Evolutionary conservation across 2,329 filamentous ascomycete genomes (phyloP).

Genomic region (Diaporthe citriasiana): DNA sequence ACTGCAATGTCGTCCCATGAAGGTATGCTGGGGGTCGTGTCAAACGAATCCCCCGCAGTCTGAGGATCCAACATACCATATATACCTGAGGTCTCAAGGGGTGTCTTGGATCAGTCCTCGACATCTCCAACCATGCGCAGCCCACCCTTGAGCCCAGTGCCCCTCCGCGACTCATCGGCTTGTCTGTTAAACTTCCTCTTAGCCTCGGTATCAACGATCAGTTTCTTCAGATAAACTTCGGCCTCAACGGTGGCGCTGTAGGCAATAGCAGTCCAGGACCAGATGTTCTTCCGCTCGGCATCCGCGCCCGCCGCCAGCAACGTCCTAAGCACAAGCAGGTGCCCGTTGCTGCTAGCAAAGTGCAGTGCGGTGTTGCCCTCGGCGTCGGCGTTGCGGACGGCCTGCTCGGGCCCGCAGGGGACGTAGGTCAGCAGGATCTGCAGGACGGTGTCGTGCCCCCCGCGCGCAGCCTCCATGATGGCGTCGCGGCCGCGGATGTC

Average conservation of each 20-base stretch:
- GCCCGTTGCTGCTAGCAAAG: slow-evolving; percentile 86
- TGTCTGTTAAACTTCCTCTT: slow-evolving; percentile 58
- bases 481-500: slow-evolving; percentile 80
- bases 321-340: slow-evolving; percentile 82
- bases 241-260: slow-evolving; percentile 87
- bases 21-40: too few species aligned
- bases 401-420: slow-evolving; percentile 65
- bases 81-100: neutral
- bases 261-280: slow-evolving; percentile 86
- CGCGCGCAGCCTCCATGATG: slow-evolving; percentile 74
- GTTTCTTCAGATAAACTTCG: slow-evolving; percentile 85
- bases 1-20: neutral
- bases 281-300: slow-evolving; percentile 78
- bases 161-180: slow-evolving; percentile 57
- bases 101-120: slow-evolving; percentile 46
- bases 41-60: too few species aligned
- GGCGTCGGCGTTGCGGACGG: slow-evolving; percentile 72
- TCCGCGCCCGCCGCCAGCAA: slow-evolving; percentile 85
- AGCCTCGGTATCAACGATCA: slow-evolving; percentile 80
- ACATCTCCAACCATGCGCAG: slow-evolving; percentile 53
- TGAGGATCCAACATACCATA: neutral
- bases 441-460: slow-evolving; percentile 74
- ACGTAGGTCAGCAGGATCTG: slow-evolving; percentile 75
- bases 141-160: slow-evolving; percentile 61
- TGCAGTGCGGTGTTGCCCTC: slow-evolving; percentile 90